Conservation (phyloP, 2,329 filamentous ascomycete genomes). For the Incumbomyces lentus region DNA sequence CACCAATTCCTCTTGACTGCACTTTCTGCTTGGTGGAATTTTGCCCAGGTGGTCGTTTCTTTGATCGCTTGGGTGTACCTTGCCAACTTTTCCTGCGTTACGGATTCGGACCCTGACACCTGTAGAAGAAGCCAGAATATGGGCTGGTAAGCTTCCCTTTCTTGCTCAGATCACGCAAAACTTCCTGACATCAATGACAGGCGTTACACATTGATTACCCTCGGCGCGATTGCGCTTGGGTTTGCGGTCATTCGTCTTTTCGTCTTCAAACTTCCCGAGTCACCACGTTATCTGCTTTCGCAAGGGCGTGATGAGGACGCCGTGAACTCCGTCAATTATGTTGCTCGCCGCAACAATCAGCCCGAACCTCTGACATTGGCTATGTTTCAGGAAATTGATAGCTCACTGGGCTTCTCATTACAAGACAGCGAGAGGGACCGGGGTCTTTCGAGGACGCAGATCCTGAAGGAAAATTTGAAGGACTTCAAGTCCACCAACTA, state of each 20-base stretch:
- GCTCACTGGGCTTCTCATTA: constrained; percentile 1
- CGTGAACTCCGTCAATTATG: constrained; percentile 58
- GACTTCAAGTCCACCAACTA: constrained; percentile 19
- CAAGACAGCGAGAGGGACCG: constrained; percentile 10
- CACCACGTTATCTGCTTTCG: constrained; percentile 66
- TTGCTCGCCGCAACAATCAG: constrained; percentile 58
- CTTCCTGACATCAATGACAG: constrained; percentile 2
- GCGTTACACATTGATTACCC: constrained; percentile 59
- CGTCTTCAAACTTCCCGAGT: constrained; percentile 61
- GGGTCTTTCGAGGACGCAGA: constrained; percentile 20
- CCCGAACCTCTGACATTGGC: constrained; percentile 23
- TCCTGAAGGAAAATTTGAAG: constrained; percentile 22
- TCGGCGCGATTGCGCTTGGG: constrained; percentile 58
- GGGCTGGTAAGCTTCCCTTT: constrained; percentile 43
- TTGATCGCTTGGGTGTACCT: constrained; percentile 60
- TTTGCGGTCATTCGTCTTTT: constrained; percentile 60
- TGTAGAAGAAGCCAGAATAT: constrained; percentile 45
- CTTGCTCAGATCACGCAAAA: neutral
- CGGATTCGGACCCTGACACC: constrained; percentile 19
- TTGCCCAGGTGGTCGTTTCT: constrained; percentile 30
- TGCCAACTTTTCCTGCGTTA: constrained; percentile 49
- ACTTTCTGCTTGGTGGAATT: constrained; percentile 25
- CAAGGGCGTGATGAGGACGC: constrained; percentile 60
- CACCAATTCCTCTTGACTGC: constrained; percentile 46
- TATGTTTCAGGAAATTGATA: constrained; percentile 26